These are phyloP conservation scores for Penicillium manginii DNA, from an alignment of 495 filamentous ascomycete genomes.

Conservation along the genomic window DNA sequence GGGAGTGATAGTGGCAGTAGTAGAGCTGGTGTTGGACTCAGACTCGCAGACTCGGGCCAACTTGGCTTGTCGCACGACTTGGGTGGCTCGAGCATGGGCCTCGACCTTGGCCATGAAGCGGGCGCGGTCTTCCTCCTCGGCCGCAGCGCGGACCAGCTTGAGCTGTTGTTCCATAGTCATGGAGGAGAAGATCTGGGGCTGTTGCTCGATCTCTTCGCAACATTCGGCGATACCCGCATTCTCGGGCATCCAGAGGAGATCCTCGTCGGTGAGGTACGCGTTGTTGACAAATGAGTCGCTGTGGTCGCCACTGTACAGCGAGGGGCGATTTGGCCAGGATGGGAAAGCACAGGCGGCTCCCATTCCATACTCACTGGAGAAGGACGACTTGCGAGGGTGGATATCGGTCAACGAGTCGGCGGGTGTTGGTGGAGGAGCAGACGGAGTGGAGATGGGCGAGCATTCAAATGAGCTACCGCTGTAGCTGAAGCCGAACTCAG, in stretches of 20 bases:
- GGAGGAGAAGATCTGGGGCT: conserved; percentile 25
- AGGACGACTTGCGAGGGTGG: conserved; percentile 51
- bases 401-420: conserved; percentile 48
- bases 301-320: conserved; percentile 43
- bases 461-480: conserved; percentile 44
- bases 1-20: not conserved
- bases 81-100: conserved; percentile 49
- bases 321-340: conserved; percentile 55
- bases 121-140: conserved; percentile 46
- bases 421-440: conserved; percentile 45
- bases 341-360: conserved; percentile 56
- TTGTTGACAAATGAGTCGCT: conserved; percentile 39
- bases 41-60: conserved; percentile 36
- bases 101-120: conserved; percentile 52
- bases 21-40: conserved; percentile 11
- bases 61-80: conserved; percentile 45
- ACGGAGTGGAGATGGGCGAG: conserved; percentile 39
- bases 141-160: conserved; percentile 40
- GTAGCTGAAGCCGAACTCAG: conserved; percentile 40
- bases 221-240: conserved; percentile 29
- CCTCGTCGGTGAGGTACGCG: conserved; percentile 56
- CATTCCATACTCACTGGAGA: conserved; percentile 45
- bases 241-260: conserved; percentile 49
- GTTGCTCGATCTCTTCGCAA: conserved; percentile 35
- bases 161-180: conserved; percentile 50